These are phyloP conservation scores for Pythium phragmitis DNA, from an alignment of 352 stramenopile genomes.

Conservation along the genomic window DNA sequence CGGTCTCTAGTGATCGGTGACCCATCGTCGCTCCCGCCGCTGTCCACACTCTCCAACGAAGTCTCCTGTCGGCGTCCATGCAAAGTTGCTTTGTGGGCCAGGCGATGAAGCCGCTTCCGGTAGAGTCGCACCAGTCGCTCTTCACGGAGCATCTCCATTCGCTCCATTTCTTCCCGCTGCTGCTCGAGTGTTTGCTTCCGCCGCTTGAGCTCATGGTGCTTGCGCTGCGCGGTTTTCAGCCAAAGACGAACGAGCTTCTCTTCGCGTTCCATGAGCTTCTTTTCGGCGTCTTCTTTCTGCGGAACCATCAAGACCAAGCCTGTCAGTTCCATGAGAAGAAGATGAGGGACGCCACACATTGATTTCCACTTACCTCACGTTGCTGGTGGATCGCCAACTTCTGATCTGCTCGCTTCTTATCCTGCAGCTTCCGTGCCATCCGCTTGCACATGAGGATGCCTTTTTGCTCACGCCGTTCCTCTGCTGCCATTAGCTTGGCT, in stretches of 20 bases:
- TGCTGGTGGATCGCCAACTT: slow-evolving; percentile 1
- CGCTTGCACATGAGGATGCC: slow-evolving; percentile 10
- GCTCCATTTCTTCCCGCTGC: slow-evolving; percentile 65
- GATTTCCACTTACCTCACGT: slow-evolving; percentile 25
- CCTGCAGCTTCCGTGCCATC: slow-evolving; percentile 7
- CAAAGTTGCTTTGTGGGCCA: background rate
- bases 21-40: slow-evolving; percentile 3
- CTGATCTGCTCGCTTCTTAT: slow-evolving; percentile 16
- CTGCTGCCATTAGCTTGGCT: background rate
- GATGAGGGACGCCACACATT: background rate
- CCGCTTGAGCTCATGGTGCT: slow-evolving; percentile 38
- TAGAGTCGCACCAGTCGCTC: slow-evolving; percentile 56
- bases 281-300: slow-evolving; percentile 56
- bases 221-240: slow-evolving; percentile 55
- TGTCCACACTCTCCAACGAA: background rate
- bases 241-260: slow-evolving; percentile 59
- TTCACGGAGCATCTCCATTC: slow-evolving; percentile 66
- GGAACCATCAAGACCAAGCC: too few relatives aligned
- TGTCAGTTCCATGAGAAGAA: too few relatives aligned
- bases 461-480: slow-evolving; percentile 10
- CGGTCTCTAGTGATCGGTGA: background rate
- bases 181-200: slow-evolving; percentile 43
- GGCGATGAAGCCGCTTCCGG: slow-evolving; percentile 38
- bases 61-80: background rate
- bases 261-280: slow-evolving; percentile 70